Evolutionary conservation across 176 grass and related monocot genomes (phyloP).

Genomic region (Oryza punctata): DNA sequence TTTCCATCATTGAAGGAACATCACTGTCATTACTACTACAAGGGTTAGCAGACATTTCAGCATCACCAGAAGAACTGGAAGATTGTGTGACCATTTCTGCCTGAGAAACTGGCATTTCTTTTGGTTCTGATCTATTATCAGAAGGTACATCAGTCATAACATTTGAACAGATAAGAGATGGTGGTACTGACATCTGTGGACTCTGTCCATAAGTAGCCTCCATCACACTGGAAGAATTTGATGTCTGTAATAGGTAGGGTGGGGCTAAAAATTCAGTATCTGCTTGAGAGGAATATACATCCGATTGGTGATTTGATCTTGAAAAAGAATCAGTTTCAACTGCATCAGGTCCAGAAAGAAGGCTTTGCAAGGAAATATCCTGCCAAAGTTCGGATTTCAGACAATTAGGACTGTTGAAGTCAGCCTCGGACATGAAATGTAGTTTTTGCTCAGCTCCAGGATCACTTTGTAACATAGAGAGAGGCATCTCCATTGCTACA

Average conservation of each 20-base stretch:
- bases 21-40: conserved; percentile 15
- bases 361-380: conserved; percentile 48
- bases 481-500: conserved; percentile 38
- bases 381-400: conserved; percentile 54
- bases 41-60: conserved; percentile 34
- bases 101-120: conserved; percentile 32
- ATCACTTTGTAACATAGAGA: conserved; percentile 40
- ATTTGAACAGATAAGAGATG: conserved; percentile 40
- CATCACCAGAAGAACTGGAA: conserved; percentile 27
- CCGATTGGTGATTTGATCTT: conserved; percentile 38
- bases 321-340: conserved; percentile 38
- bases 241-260: conserved; percentile 27
- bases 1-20: conserved; percentile 22
- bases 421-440: conserved; percentile 41
- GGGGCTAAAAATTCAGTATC: conserved; percentile 35
- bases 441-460: conserved; percentile 43
- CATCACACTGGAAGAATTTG: conserved; percentile 37
- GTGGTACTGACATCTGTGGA: conserved; percentile 17
- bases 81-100: conserved; percentile 41
- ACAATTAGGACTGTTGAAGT: conserved; percentile 28
- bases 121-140: conserved; percentile 22
- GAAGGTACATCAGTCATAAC: conserved; percentile 23
- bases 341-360: conserved; percentile 44
- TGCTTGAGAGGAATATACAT: conserved; percentile 20
- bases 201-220: conserved; percentile 29